Base-by-base conservation (phyloP, 176 grass and related monocot genomes). In the Ensete glaucum region DNA sequence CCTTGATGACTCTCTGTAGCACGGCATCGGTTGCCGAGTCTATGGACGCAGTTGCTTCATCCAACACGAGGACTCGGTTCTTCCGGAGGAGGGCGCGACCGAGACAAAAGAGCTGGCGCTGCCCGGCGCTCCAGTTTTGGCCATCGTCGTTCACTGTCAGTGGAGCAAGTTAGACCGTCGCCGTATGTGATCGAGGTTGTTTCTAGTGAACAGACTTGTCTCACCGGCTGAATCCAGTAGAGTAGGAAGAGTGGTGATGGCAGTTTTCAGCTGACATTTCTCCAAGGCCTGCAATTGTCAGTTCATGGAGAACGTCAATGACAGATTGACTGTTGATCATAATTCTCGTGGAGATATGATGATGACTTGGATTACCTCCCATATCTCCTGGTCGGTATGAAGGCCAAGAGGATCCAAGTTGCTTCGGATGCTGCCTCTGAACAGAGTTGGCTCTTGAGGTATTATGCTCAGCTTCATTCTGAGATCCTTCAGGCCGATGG, bases 391-490 rank as follows among this genome's bases (percentile, higher is more conserved):
- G 71, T 97, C 94, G 1, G 88, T 87, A 53, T 97, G 85, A 82
- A 82, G 68, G 23, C 85, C 85, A 75, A 97, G 90, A 25, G 94
- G 94, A 64, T 93, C 94, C 88, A 97, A 80, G 83, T 97, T 97
- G 20, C 72, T 91, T 62, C 94, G 78, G 23, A 97, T 84, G 2
- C 83, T 93, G 79, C 93, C 93, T 80, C 87, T 90, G 77, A 97
- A 97, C 73, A 93, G 93, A 71, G 93, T 97, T 57, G 93, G 88
- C 77, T 97, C 90, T 83, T 97, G 93, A 60, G 90, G 93, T 60
- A 97, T 97, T 63, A 97, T 97, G 81, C 90, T 97, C 60, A 97
- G 74, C 83, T 97, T 97, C 71, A 84, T 97, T 81, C 93, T 93
- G 60, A 97, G 85, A 82, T 97, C 93, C 76, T 93, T 93, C 23